A percentile compares a stretch with the other conserved stretches of the same genome.
Evolutionary conservation across 257 asterid species (phyloP).

Genomic region (Solanum raphanifolium): DNA sequence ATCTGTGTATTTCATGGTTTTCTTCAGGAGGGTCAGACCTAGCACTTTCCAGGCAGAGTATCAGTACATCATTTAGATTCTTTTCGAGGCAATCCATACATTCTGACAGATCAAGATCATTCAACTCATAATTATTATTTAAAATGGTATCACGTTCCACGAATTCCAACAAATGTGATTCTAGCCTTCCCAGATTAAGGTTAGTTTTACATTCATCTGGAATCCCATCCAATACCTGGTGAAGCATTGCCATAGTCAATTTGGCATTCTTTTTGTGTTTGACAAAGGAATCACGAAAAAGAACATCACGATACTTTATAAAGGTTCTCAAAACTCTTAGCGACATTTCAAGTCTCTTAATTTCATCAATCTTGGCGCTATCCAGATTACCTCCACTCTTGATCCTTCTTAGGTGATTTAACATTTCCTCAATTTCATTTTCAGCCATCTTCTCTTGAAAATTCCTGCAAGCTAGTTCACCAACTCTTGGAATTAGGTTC

Average conservation of each 20-base stretch:
- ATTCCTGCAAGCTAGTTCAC: not conserved
- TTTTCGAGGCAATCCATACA: too few relatives aligned
- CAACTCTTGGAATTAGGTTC: not conserved
- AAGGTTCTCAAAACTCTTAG: too few relatives aligned
- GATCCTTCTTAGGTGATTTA: not conserved
- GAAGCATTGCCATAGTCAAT: too few relatives aligned
- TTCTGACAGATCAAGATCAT: too few relatives aligned
- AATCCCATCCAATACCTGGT: not conserved
- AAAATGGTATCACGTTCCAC: not conserved
- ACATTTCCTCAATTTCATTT: not conserved
- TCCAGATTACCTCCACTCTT: not conserved
- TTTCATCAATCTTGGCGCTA: not conserved
- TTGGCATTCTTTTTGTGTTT: too few relatives aligned
- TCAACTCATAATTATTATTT: too few relatives aligned
- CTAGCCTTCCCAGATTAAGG: not conserved
- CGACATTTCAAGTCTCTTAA: not conserved
- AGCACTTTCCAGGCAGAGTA: too few relatives aligned
- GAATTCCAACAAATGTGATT: not conserved
- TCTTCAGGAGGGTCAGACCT: too few relatives aligned
- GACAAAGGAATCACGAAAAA: too few relatives aligned
- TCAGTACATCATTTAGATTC: too few relatives aligned
- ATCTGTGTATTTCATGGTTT: too few relatives aligned
- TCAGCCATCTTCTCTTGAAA: not conserved
- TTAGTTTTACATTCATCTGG: not conserved
- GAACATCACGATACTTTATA: too few relatives aligned